Evolutionary conservation across 2,329 filamentous ascomycete species (phyloP).

Genomic region (Trichoderma citrinoviride): DNA sequence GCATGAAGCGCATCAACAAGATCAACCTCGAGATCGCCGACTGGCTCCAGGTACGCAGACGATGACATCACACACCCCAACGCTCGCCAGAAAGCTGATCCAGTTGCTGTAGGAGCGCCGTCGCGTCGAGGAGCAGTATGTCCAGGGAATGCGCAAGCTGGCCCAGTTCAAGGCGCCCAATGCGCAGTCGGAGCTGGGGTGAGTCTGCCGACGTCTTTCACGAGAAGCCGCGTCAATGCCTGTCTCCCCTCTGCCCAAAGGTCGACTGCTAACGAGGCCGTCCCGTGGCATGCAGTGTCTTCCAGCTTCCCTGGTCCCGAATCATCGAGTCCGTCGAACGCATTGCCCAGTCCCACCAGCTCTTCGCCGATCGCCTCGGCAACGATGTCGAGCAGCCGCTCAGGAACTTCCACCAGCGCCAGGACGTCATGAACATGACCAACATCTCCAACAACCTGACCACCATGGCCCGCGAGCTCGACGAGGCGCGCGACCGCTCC

Average conservation of each 20-base stretch:
- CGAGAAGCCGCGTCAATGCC: neutral
- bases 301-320: conserved; percentile 85
- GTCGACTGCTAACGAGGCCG: neutral
- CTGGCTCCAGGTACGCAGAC: conserved; percentile 78
- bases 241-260: neutral
- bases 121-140: conserved; percentile 87
- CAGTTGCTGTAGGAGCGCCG: conserved; percentile 71
- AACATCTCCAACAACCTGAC: conserved; percentile 78
- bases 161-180: conserved; percentile 72
- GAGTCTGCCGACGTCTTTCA: conserved; percentile 37
- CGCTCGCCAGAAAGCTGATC: conserved; percentile 10
- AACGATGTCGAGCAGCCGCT: conserved; percentile 83
- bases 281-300: conserved; percentile 62
- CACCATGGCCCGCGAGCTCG: conserved; percentile 79
- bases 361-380: conserved; percentile 78
- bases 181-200: conserved; percentile 82
- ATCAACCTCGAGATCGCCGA: conserved; percentile 91
- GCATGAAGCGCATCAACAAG: conserved; percentile 80
- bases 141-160: conserved; percentile 76
- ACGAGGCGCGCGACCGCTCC: conserved; percentile 78
- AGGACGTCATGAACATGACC: conserved; percentile 77
- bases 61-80: too few relatives aligned
- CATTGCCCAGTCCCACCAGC: conserved; percentile 79
- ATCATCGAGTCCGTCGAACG: conserved; percentile 77
- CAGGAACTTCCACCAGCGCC: conserved; percentile 68